These are phyloP conservation scores for Penicillium sp. DNA, from an alignment of 2,329 filamentous ascomycete genomes.

Conservation along the genomic window DNA sequence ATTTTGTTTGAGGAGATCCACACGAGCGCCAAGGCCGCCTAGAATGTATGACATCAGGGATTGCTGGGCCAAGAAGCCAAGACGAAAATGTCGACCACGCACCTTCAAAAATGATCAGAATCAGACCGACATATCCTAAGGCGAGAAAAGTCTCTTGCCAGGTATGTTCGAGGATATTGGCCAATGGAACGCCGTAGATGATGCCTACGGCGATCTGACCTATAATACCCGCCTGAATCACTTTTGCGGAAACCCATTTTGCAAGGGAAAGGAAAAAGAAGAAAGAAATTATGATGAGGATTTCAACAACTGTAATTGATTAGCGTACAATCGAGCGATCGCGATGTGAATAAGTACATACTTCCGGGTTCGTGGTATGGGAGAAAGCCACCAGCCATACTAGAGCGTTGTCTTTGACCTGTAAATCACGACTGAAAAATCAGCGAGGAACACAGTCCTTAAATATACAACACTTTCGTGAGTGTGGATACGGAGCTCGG, in stretches of 20 bases:
- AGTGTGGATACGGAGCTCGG: not conserved
- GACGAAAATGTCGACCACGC: not conserved
- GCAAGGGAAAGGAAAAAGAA: slow-evolving; percentile 47
- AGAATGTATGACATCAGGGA: slow-evolving; percentile 2
- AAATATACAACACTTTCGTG: not conserved
- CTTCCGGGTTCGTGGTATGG: slow-evolving; percentile 43
- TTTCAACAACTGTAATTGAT: slow-evolving; percentile 35
- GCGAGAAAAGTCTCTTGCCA: slow-evolving; percentile 51
- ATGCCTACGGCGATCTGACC: slow-evolving; percentile 51
- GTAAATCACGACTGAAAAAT: not conserved
- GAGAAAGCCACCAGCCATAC: slow-evolving; percentile 32
- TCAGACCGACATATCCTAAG: slow-evolving; percentile 51
- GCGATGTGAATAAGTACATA: slow-evolving; percentile 20
- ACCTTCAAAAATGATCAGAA: slow-evolving; percentile 53
- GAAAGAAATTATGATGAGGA: slow-evolving; percentile 47
- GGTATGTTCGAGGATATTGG: slow-evolving; percentile 43
- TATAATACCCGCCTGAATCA: slow-evolving; percentile 48
- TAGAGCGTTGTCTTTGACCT: not conserved
- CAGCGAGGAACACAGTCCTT: not conserved
- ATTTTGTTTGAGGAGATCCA: slow-evolving; percentile 50
- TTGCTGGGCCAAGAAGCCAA: not conserved
- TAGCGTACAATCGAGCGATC: slow-evolving; percentile 4
- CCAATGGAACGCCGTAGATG: slow-evolving; percentile 48
- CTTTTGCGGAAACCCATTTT: slow-evolving; percentile 43
- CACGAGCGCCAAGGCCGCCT: slow-evolving; percentile 49